phyloP scores from a whole-genome alignment of 768 basidiomycete genomes.

The Trametopsis cervina region DNA sequence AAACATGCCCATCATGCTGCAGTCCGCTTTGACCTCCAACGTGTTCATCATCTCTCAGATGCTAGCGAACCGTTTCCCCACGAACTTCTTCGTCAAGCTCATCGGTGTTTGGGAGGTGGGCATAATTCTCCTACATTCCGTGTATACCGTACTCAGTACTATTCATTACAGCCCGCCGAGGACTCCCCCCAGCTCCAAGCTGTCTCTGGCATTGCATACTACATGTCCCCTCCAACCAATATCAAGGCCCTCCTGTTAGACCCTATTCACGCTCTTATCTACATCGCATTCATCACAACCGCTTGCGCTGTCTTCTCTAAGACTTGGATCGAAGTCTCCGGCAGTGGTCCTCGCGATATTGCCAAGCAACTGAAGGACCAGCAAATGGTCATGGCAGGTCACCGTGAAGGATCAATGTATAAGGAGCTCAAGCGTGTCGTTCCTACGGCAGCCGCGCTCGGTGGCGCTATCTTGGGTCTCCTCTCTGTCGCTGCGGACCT shows the following conservation, averaged over 20 bases:
- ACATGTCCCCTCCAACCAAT: constrained; percentile 97
- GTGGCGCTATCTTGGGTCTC: constrained; percentile 93
- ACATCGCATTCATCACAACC: constrained; percentile 87
- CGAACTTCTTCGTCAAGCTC: constrained; percentile 82
- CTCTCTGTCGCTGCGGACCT: constrained; percentile 89
- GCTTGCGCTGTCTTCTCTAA: constrained; percentile 98
- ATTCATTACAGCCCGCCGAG: constrained; percentile 68
- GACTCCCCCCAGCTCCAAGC: constrained; percentile 91
- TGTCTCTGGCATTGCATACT: constrained; percentile 89
- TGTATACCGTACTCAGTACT: neutral
- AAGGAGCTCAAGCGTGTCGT: constrained; percentile 98
- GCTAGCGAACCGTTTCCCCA: constrained; percentile 87
- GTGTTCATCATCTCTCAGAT: constrained; percentile 96
- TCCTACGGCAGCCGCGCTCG: constrained; percentile 95
- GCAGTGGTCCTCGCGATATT: constrained; percentile 90
- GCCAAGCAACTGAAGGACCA: constrained; percentile 99
- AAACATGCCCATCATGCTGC: constrained; percentile 99
- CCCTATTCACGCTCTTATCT: constrained; percentile 88
- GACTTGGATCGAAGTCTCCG: constrained; percentile 99
- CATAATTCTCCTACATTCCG: neutral
- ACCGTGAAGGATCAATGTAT: constrained; percentile 97
- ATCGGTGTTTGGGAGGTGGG: constrained; percentile 98
- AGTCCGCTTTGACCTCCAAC: constrained; percentile 87
- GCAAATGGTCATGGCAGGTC: constrained; percentile 69
- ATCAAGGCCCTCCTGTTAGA: constrained; percentile 82